Percentiles rank a stretch among this genome's conserved stretches.
Evolutionary conservation across 2,329 filamentous ascomycete genomes (phyloP).

Genomic region (Ophiostoma pallidulum): DNA sequence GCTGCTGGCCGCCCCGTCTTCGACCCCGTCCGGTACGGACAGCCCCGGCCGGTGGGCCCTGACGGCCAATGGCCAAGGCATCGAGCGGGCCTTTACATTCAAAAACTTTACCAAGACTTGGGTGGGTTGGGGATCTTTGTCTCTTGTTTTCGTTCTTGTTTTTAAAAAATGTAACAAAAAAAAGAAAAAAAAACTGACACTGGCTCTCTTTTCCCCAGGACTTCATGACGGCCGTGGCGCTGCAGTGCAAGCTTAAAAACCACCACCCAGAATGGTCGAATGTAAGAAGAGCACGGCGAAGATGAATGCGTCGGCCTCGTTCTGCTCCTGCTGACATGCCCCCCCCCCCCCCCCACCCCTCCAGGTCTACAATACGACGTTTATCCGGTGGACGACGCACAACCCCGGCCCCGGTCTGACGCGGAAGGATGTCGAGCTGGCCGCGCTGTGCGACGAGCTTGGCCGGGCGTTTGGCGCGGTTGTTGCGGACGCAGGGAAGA

Average conservation of each 20-base stretch:
- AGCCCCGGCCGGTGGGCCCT: slow-evolving; percentile 40
- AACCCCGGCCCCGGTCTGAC: slow-evolving; percentile 52
- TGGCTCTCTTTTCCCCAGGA: slow-evolving; percentile 35
- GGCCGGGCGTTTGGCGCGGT: slow-evolving; percentile 49
- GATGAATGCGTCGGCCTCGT: too few relatives aligned
- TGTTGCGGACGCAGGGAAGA: not conserved
- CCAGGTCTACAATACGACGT: slow-evolving; percentile 61
- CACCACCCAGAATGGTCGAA: slow-evolving; percentile 75
- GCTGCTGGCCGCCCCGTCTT: slow-evolving; percentile 22
- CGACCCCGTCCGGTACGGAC: not conserved
- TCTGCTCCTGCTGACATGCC: not conserved
- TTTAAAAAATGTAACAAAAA: too few relatives aligned
- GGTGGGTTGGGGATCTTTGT: slow-evolving; percentile 39
- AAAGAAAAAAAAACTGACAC: not conserved
- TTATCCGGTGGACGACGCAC: slow-evolving; percentile 67
- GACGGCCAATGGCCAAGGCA: slow-evolving; percentile 38
- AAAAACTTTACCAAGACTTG: slow-evolving; percentile 58
- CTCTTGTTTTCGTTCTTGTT: too few relatives aligned
- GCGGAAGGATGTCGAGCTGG: slow-evolving; percentile 52
- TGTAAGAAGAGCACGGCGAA: slow-evolving; percentile 35
- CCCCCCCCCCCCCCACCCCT: too few relatives aligned
- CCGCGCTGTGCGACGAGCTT: slow-evolving; percentile 50
- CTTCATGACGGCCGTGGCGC: slow-evolving; percentile 64
- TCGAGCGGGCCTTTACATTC: slow-evolving; percentile 54
- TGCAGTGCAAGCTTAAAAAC: slow-evolving; percentile 57